phyloP scores from a whole-genome alignment of 2,329 filamentous ascomycete species.

The Fonsecaea nubica region DNA sequence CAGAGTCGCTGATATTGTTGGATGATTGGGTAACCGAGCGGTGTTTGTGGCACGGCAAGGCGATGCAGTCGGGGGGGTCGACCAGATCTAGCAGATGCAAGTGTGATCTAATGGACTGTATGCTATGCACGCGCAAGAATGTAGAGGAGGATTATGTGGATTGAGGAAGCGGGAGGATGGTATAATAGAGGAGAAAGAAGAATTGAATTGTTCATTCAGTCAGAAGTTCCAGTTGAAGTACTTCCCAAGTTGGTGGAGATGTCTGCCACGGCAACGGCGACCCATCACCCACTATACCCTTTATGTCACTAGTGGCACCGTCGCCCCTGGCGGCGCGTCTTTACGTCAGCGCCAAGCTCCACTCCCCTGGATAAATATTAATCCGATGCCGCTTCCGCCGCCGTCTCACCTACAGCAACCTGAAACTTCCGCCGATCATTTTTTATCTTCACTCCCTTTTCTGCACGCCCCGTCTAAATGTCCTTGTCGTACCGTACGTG shows the following conservation, averaged over 20 bases:
- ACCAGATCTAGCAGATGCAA: constrained; percentile 42
- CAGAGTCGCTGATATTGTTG: constrained; percentile 42
- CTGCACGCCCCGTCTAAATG: not conserved
- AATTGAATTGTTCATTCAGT: constrained; percentile 28
- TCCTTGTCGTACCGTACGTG: not conserved
- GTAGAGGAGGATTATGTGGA: constrained; percentile 44
- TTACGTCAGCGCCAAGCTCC: constrained; percentile 26
- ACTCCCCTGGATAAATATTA: not conserved
- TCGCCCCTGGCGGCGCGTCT: not conserved
- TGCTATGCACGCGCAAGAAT: constrained; percentile 44
- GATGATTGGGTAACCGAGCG: constrained; percentile 46
- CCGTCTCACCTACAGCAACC: constrained; percentile 1
- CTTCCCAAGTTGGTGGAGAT: constrained; percentile 12
- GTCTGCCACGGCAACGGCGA: constrained; percentile 25
- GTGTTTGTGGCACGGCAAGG: constrained; percentile 38
- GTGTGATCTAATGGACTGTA: constrained; percentile 49
- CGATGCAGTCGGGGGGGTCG: constrained; percentile 46
- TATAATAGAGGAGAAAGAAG: constrained; percentile 32
- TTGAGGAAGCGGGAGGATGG: constrained; percentile 37
- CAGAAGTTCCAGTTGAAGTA: constrained; percentile 25
- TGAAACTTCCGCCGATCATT: constrained; percentile 12
- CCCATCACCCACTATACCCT: not conserved
- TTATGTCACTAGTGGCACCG: not conserved
- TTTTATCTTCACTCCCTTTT: constrained; percentile 14
- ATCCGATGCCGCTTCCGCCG: not conserved